Evolutionary conservation across 1,139 yeast genomes (phyloP), one percentile per base, ranked within the genome.

Genomic region (Lodderomyces margitis): DNA sequence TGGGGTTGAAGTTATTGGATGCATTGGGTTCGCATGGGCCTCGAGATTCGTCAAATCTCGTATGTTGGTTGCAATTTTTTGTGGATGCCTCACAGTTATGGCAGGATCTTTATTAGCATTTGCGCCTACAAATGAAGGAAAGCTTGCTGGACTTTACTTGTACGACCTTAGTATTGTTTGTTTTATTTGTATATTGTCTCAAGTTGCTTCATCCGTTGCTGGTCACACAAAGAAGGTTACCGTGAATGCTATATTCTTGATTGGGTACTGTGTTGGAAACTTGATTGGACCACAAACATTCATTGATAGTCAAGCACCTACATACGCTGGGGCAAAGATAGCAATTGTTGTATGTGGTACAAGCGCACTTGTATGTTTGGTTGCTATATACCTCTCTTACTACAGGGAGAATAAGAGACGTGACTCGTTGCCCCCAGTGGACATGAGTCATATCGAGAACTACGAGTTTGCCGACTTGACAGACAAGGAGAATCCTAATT

Each of bases 261-360:
- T 83, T 42, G 84, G 81, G 1, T 83, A 80, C 54, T 80, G 86
- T 51, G 74, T 76, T 21, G 88, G 92, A 21, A 84, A 84, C 49
- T 65, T 84, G 38, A 68, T 81, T 38, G 91, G 91, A 4, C 89
- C 92, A 2, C 88, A 82, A 56, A 73, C 83, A 36, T 83, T 83
- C 56, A 66, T 75, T 47, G 64, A 64, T 0, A 49, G 51, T 5
- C 78, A 80, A 51, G 78, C 79, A 1, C 88, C 88, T 11, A 54
- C 49, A 10, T 80, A 79, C 51, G 51, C 56, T 2, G 68, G 75
- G 3, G 85, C 81, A 2, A 67, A 70, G 45, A 57, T 62, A 11
- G 55, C 66, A 14, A 62, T 70, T 42, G 69, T 66, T 23, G 63
- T 61, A 4, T 63, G 66, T 48, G 56, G 60, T 36, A 50, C 59